Percentiles rank a stretch among this genome's conserved stretches.
Evolutionary conservation across 495 filamentous ascomycete genomes (phyloP).

Genomic region (Hypoxylon subgilvum): DNA sequence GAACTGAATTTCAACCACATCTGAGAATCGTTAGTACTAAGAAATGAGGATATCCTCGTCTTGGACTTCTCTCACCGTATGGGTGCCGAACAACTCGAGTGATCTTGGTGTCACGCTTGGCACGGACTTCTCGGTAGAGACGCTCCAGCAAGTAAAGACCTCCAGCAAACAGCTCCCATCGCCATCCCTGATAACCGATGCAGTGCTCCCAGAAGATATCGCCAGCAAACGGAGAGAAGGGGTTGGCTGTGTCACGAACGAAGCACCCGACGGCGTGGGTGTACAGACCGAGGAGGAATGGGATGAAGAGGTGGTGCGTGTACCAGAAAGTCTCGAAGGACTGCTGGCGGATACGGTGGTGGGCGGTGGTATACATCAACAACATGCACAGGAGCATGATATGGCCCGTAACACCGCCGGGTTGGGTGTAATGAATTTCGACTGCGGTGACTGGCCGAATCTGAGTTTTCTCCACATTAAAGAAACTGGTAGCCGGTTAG

Average conservation of each 20-base stretch:
- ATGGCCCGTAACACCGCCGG: slow-evolving; percentile 93
- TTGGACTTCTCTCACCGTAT: slow-evolving; percentile 70
- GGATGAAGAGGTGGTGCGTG: slow-evolving; percentile 95
- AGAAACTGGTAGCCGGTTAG: slow-evolving; percentile 73
- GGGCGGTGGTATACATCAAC: slow-evolving; percentile 95
- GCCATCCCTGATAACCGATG: slow-evolving; percentile 94
- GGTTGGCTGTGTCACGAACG: slow-evolving; percentile 74
- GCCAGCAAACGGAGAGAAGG: slow-evolving; percentile 84
- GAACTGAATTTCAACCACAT: slow-evolving; percentile 97
- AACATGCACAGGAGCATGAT: slow-evolving; percentile 99
- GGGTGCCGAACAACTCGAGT: slow-evolving; percentile 93
- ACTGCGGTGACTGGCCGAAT: slow-evolving; percentile 80
- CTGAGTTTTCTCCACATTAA: slow-evolving; percentile 87
- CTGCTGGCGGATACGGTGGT: slow-evolving; percentile 91
- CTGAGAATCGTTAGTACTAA: slow-evolving; percentile 55
- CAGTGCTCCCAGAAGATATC: slow-evolving; percentile 87
- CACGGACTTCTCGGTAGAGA: slow-evolving; percentile 88
- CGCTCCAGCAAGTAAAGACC: slow-evolving; percentile 85
- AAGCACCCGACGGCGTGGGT: slow-evolving; percentile 97
- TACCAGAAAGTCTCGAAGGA: slow-evolving; percentile 99
- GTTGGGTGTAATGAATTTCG: slow-evolving; percentile 90
- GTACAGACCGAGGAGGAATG: slow-evolving; percentile 91
- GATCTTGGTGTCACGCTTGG: slow-evolving; percentile 82
- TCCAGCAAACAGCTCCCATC: slow-evolving; percentile 93
- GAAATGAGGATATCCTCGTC: background rate